Conservation (phyloP, 2,329 filamentous ascomycete species). For the Aureobasidium sp. region DNA sequence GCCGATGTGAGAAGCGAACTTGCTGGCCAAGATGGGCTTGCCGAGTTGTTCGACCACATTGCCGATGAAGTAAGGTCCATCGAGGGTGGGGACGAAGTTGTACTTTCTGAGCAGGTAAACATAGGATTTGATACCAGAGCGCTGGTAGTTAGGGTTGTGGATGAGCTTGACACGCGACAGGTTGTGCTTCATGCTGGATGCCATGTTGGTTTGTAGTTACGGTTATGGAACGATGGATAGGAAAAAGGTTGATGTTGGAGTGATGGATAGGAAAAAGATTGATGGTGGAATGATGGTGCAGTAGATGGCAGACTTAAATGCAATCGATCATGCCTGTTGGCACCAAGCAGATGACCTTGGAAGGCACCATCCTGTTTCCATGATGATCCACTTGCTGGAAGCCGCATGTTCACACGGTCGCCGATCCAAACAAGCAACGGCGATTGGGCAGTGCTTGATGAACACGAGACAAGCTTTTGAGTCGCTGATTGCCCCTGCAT, state of each 20-base stretch:
- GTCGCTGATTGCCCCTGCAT: constrained; percentile 6
- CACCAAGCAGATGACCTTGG: background rate
- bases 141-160: constrained; percentile 24
- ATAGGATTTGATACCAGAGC: constrained; percentile 27
- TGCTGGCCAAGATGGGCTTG: constrained; percentile 29
- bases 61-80: constrained; percentile 53
- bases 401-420: background rate
- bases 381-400: background rate
- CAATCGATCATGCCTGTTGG: background rate
- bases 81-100: constrained; percentile 54
- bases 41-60: constrained; percentile 44
- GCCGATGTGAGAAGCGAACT: constrained; percentile 31
- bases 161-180: constrained; percentile 23
- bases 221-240: constrained; percentile 9
- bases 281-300: constrained; percentile 20
- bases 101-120: constrained; percentile 28
- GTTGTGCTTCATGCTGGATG: constrained; percentile 17
- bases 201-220: constrained; percentile 19
- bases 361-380: constrained; percentile 1
- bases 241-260: constrained; percentile 17
- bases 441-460: constrained; percentile 2
- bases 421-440: constrained; percentile 9
- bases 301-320: constrained; percentile 17
- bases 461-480: constrained; percentile 9
- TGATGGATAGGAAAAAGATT: constrained; percentile 14